phyloP scores from a whole-genome alignment of 192 early-diverging fungal genomes.

The Backusella luteola region DNA sequence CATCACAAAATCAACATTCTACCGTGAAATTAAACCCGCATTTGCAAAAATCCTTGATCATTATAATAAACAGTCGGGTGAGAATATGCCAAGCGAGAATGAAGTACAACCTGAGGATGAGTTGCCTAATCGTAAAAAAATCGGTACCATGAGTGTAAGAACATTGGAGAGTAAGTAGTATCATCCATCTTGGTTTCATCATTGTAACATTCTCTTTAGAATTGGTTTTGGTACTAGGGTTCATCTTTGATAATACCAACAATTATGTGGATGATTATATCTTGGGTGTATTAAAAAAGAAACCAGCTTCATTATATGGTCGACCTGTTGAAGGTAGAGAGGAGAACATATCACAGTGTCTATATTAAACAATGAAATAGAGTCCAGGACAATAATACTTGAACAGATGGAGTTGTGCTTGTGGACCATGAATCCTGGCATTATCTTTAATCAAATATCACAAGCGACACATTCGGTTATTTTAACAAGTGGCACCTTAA shows the following conservation, averaged over 20 bases:
- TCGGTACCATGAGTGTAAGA: background rate
- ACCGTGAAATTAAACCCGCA: conserved; percentile 12
- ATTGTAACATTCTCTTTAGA: background rate
- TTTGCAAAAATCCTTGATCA: background rate
- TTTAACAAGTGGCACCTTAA: conserved; percentile 65
- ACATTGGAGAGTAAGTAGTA: background rate
- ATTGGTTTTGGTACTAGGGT: conserved; percentile 29
- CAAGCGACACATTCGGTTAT: conserved; percentile 45
- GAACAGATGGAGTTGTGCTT: conserved; percentile 9
- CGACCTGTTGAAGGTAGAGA: background rate
- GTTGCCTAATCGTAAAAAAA: background rate
- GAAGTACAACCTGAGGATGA: background rate
- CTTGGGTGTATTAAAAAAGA: conserved; percentile 3
- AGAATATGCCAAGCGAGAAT: background rate
- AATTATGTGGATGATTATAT: conserved; percentile 26
- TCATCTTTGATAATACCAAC: conserved; percentile 8
- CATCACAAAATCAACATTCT: conserved; percentile 13
- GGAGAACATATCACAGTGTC: no score
- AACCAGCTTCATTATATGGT: background rate
- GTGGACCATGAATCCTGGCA: conserved; percentile 43
- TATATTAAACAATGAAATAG: conserved; percentile 10
- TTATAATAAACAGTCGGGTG: background rate
- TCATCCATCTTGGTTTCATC: background rate
- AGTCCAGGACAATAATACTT: background rate
- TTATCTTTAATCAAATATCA: conserved; percentile 45